A percentile compares a stretch with the other conserved stretches of the same genome.
Conservation (phyloP, 176 grass and related monocot species). For the Poa pratensis region DNA sequence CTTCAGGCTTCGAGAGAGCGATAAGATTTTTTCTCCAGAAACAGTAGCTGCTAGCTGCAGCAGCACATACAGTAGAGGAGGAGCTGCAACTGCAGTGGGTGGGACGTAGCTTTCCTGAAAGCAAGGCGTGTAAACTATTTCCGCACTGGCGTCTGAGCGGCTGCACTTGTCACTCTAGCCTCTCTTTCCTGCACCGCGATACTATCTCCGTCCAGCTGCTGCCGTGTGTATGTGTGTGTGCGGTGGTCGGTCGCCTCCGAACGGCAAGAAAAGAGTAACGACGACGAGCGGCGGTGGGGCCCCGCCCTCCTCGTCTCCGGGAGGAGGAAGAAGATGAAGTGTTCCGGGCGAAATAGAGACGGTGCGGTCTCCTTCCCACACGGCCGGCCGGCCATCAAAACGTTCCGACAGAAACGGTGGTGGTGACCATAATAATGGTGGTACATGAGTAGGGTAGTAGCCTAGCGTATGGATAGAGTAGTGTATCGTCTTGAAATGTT, state of each 20-base stretch:
- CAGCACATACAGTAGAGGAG: too few relatives aligned
- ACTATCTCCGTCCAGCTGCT: background rate
- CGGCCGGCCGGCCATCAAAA: background rate
- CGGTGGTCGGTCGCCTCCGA: conserved; percentile 1
- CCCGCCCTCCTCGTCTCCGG: background rate
- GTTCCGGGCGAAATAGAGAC: background rate
- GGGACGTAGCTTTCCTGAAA: conserved; percentile 64
- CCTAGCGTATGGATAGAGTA: too few relatives aligned
- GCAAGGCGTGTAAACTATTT: conserved; percentile 53
- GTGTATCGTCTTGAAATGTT: too few relatives aligned
- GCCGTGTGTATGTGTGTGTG: background rate
- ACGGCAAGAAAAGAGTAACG: background rate
- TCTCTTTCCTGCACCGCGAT: background rate
- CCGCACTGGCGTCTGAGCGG: conserved; percentile 6
- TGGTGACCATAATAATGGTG: background rate
- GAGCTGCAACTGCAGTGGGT: background rate
- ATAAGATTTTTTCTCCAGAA: background rate
- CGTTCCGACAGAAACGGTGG: background rate
- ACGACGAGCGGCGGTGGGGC: background rate
- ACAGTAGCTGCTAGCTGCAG: background rate
- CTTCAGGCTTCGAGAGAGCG: background rate
- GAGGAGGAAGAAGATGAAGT: background rate
- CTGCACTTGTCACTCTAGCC: background rate
- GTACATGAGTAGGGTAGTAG: too few relatives aligned
- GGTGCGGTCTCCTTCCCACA: background rate